phyloP scores from a whole-genome alignment of 140 eudicot species.

The Senecio squalidus region DNA sequence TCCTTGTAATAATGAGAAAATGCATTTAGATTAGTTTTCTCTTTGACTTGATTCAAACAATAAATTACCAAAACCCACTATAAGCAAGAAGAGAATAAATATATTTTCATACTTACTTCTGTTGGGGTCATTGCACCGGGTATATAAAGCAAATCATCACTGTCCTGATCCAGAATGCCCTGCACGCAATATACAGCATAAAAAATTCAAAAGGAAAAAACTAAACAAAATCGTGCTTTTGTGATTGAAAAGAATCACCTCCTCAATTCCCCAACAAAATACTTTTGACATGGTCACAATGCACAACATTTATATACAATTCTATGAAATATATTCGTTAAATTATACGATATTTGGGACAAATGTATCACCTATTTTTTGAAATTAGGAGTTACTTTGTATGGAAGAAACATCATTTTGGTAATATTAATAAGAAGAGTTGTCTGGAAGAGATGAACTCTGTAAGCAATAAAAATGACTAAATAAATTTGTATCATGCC shows the following conservation, averaged over 20 bases:
- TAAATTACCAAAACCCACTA: not conserved
- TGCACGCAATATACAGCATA: slow-evolving; percentile 19
- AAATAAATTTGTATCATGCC: slow-evolving; percentile 30
- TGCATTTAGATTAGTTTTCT: not conserved
- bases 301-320: not conserved
- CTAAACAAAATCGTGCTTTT: not conserved
- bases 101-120: slow-evolving; percentile 46
- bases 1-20: not conserved
- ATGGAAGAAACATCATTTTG: not conserved
- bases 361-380: too few species aligned
- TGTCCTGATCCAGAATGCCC: slow-evolving; percentile 52
- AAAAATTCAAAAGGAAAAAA: not conserved
- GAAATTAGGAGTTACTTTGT: too few species aligned
- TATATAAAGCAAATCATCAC: slow-evolving; percentile 49
- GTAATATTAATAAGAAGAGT: not conserved
- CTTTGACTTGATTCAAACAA: not conserved
- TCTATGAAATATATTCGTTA: too few species aligned
- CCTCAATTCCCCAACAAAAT: not conserved
- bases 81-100: not conserved
- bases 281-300: slow-evolving; percentile 2
- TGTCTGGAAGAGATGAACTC: not conserved
- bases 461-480: not conserved
- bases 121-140: slow-evolving; percentile 96
- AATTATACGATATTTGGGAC: not conserved
- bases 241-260: not conserved